Evolutionary conservation across 768 basidiomycete species (phyloP), one percentile per base, ranked within the genome.

Genomic region (Astraeus odoratus): DNA sequence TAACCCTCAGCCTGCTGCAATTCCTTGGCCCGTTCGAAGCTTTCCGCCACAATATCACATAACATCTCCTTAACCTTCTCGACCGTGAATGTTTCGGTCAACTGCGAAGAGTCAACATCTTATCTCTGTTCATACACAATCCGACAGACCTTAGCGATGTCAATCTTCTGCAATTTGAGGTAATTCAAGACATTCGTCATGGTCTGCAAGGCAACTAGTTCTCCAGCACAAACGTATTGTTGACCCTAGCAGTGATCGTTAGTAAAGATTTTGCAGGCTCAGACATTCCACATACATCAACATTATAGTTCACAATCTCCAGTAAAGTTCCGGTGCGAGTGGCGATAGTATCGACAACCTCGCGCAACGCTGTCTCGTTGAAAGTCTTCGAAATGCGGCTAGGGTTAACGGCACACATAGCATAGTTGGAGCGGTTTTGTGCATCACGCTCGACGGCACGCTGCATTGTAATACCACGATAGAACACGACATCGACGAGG

Each of bases 381-480:
- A 99, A 99, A 1, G 89, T 83, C 63, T 84, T 85, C 26, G 91
- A 90, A 50, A 99, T 89, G 44, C 95, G 86, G 55, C 90, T 85
- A 3, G 95, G 95, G 65, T 99, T 98, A 55, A 96, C 88, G n/a
- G 96, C 95, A 65, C 93, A 94, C 96, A 99, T 98, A 8, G 92
- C 94, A 57, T 97, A 99, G 62, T 94, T 92, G 20, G 91, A 95
- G 29, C 96, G 80, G 58, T 94, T 94, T 46, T 87, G 73, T 2
- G 84, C 73, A 60, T 99, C 96, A 25, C 96, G 90, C 67, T 96
- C 92, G 47, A 99, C 96, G 22, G 96, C 96, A 19, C 96, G 91
- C 60, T 98, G 96, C 96, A 98, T 99, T 27, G 96, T 99, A 60
- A 99, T 94, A 56, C 96, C 96, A 63, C 96, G 91, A 67, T 97